Conservation (phyloP, 2,329 filamentous ascomycete genomes). For the Curvularia lunata region DNA sequence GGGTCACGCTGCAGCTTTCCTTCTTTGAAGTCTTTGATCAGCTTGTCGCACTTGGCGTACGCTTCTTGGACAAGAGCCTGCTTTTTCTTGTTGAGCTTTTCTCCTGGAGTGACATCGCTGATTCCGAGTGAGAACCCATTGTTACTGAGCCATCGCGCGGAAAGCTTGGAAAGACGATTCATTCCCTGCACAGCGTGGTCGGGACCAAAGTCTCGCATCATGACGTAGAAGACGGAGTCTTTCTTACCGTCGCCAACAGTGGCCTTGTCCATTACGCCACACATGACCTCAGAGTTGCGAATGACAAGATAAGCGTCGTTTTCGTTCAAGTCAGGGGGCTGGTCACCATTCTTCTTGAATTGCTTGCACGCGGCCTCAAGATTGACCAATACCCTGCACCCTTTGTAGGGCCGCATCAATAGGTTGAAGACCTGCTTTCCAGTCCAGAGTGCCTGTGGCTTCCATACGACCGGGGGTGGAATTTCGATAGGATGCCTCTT, state of each 20-base stretch:
- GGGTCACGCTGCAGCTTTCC: conserved; percentile 84
- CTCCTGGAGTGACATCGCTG: conserved; percentile 87
- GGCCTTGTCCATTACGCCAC: conserved; percentile 95
- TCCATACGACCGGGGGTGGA: conserved; percentile 84
- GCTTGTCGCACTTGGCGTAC: conserved; percentile 79
- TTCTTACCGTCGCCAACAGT: conserved; percentile 98
- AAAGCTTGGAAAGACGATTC: conserved; percentile 91
- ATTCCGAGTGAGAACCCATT: conserved; percentile 96
- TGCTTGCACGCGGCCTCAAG: conserved; percentile 90
- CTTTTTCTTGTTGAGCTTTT: conserved; percentile 73
- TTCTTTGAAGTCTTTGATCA: conserved; percentile 79
- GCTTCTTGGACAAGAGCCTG: conserved; percentile 76
- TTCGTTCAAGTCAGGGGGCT: conserved; percentile 77
- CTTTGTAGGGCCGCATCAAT: conserved; percentile 84
- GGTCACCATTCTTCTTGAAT: conserved; percentile 68
- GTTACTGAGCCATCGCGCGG: conserved; percentile 85
- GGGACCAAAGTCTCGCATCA: conserved; percentile 91
- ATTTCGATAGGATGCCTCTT: conserved; percentile 73
- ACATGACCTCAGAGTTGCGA: conserved; percentile 97
- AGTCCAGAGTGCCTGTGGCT: conserved; percentile 89
- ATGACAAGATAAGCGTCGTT: conserved; percentile 87
- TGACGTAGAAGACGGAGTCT: conserved; percentile 95
- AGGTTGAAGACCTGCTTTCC: conserved; percentile 97
- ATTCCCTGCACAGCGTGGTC: conserved; percentile 88
- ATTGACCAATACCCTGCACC: conserved; percentile 84